Percentiles rank a stretch among this genome's conserved stretches.
Evolutionary conservation across 345 rosid genomes (phyloP).

Genomic region (Corchorus olitorius): DNA sequence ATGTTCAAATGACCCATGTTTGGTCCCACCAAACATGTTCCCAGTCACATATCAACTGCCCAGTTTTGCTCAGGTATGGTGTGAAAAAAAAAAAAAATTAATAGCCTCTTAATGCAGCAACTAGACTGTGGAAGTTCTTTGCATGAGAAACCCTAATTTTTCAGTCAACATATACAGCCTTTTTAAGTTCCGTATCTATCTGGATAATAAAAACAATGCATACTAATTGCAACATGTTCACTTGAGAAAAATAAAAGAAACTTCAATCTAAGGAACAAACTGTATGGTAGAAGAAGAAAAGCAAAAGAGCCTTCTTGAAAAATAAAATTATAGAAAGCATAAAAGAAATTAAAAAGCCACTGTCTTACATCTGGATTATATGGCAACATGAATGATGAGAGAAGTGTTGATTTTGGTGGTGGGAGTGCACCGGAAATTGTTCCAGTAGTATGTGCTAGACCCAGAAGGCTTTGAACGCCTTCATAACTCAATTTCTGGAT

Average conservation of each 20-base stretch:
- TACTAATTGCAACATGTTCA: constrained; percentile 1
- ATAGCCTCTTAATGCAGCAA: background rate
- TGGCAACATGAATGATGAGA: constrained; percentile 63
- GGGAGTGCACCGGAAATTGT: constrained; percentile 62
- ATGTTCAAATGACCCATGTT: too few relatives aligned
- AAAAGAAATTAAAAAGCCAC: constrained; percentile 14
- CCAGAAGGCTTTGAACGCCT: constrained; percentile 62
- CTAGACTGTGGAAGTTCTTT: background rate
- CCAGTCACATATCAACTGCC: too few relatives aligned
- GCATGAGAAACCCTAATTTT: background rate
- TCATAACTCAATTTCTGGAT: constrained; percentile 56
- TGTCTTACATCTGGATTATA: constrained; percentile 63
- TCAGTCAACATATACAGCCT: background rate
- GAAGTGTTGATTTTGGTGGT: constrained; percentile 61
- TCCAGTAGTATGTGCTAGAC: constrained; percentile 61
- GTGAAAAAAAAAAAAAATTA: background rate
- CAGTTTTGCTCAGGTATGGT: too few relatives aligned
- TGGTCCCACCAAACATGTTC: too few relatives aligned
- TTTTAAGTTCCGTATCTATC: background rate
- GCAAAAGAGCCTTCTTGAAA: background rate
- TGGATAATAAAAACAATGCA: background rate
- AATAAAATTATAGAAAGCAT: background rate
- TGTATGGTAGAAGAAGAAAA: background rate
- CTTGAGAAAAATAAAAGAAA: constrained; percentile 10
- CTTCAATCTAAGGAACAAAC: background rate